A percentile compares a stretch with the other conserved stretches of the same genome.
Evolutionary conservation across 495 filamentous ascomycete species (phyloP).

Genomic region (Beverwykella pulmonaria): DNA sequence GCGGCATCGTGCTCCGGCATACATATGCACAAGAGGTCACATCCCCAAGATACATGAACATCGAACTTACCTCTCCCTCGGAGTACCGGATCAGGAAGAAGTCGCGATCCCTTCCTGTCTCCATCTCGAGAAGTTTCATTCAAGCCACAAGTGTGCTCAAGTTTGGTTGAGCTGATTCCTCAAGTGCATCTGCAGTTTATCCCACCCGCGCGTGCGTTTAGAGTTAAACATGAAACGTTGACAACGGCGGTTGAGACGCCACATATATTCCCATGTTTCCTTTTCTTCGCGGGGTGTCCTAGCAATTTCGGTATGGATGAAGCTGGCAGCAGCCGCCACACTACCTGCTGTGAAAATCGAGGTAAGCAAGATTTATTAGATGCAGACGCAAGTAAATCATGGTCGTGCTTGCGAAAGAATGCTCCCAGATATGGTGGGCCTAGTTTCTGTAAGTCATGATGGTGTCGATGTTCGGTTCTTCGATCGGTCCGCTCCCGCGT

Average conservation of each 20-base stretch:
- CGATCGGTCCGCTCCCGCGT: neutral
- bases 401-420: neutral
- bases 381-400: neutral
- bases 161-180: no score
- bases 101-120: neutral
- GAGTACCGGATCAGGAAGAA: no score
- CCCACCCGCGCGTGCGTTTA: neutral
- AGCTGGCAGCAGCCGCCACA: neutral
- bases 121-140: neutral
- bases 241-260: neutral
- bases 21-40: no score
- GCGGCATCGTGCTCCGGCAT: no score
- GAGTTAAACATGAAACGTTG: neutral
- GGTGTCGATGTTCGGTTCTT: neutral
- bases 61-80: no score
- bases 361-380: neutral
- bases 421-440: neutral
- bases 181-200: no score
- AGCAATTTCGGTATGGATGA: neutral
- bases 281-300: neutral
- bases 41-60: no score
- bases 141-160: neutral
- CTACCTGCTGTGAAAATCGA: neutral
- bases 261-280: neutral
- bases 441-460: neutral